Evolutionary conservation across 176 grass and related monocot genomes (phyloP), one percentile per base, ranked within the genome.

Genomic region (Elaeis guineensis): DNA sequence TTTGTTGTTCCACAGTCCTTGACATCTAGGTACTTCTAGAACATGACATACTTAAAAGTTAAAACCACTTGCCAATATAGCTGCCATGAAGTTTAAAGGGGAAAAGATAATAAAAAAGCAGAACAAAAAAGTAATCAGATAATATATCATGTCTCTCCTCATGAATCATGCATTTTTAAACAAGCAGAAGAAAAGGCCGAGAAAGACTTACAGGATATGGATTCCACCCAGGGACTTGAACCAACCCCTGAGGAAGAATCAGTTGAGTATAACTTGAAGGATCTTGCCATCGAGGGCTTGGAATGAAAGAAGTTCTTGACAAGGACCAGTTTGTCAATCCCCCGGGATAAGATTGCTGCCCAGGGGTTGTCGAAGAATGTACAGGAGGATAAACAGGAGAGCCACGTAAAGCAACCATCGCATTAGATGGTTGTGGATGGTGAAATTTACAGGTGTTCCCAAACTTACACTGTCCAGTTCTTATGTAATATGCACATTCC

Each of bases 401-500:
- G 19, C 89, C 84, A 39, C 81, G 81, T 64, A 89, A 51, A 6
- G 75, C 62, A 51, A 88, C 76, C 75, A 82, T 81, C 23, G 82
- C 15, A 75, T 78, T 95, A 72, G 89, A 89, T 67, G 75, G 81
- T 50, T 95, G 84, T 62, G 89, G 81, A 80, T 95, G 89, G 62
- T 95, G 70, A 71, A 82, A 95, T 75, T 95, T 95, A 61, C 89
- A 95, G 53, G 89, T 89, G 61, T 62, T 83, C 48, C 78, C 89
- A 66, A 95, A 95, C 75, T 89, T 95, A 63, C 89, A 95, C 67
- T 95, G 84, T 7, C 84, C 89, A 19, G 84, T 95, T 58, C 89
- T 80, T 79, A 82, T 63, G 76, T 95, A 95, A 82, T 89, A 95
- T 66, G 81, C 39, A 67, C 84, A 95, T 52, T 95, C 89, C 75